Evolutionary conservation across 148 eudicot species (phyloP), one percentile per base, ranked within the genome.

Genomic region (Cornus suecica): DNA sequence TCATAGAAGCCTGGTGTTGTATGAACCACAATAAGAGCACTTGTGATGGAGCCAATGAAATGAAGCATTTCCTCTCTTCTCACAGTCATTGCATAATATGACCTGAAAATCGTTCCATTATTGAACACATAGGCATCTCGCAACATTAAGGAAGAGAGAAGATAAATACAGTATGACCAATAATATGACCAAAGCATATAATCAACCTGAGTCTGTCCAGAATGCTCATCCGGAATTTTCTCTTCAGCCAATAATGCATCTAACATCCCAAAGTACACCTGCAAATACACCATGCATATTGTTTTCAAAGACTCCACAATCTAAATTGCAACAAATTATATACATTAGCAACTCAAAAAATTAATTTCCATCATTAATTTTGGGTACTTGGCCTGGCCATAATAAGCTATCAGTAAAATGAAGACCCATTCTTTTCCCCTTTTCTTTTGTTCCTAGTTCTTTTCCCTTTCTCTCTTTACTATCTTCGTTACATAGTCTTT

Each of bases 1-100:
- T 86, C 88, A 94, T 22, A 94, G 69, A 78, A 82, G 87, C 81
- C 95, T 78, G 60, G 98, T 91, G 79, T 94, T 94, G 84, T 91
- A 94, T 23, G 97, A 94, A 68, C 97, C 91, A 76, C 98, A 94
- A 69, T 76, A 69, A 64, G 89, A 70, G 83, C 98, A 94, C 84
- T 94, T 94, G 87, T 86, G 97, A 83, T 94, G 83, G 66, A 86
- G 81, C 92, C 92, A 92, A 66, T 94, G 98, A 73, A 90, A 92
- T 27, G 87, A 71, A 78, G 92, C 88, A 69, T 71, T 83, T 84
- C 93, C 98, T 82, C 83, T 87, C 84, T 87, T 86, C 78, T 88
- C 92, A 78, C 98, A 94, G 71, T 94, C 98, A 71, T 94, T 94
- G 95, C 98, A 94, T 77, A 94, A 69, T 78, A 94, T 94, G 77